Conservation (phyloP, 441 rosid species). For the Aleurites moluccanus region DNA sequence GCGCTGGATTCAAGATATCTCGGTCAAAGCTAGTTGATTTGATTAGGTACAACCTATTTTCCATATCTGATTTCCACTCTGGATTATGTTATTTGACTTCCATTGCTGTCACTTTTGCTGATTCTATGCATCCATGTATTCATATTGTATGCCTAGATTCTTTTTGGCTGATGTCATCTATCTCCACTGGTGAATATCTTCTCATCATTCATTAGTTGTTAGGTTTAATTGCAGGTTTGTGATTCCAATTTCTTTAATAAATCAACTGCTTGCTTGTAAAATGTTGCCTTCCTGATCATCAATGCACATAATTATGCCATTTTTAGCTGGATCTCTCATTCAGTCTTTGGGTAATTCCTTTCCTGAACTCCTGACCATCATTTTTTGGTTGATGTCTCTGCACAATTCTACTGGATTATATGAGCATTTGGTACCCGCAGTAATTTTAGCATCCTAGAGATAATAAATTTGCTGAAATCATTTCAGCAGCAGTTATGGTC, state of each 20-base stretch:
- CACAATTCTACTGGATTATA: neutral
- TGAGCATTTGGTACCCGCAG: neutral
- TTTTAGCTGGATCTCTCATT: neutral
- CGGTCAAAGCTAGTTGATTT: slow-evolving; percentile 75
- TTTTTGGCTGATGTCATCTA: neutral
- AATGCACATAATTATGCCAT: neutral
- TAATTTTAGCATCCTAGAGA: neutral
- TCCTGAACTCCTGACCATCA: neutral
- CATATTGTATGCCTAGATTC: neutral
- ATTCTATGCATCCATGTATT: neutral
- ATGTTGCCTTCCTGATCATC: neutral
- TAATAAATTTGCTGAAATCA: neutral
- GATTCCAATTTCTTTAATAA: neutral
- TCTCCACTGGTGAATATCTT: neutral
- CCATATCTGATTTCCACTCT: neutral
- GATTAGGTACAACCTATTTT: slow-evolving; percentile 51
- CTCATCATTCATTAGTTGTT: neutral
- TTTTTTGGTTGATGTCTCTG: neutral
- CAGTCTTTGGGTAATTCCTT: neutral
- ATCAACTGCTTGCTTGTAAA: neutral
- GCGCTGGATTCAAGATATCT: slow-evolving; percentile 94
- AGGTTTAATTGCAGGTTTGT: neutral
- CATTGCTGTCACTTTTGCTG: neutral
- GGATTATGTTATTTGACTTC: neutral
- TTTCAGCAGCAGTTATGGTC: neutral